Evolutionary conservation across 805 yeast genomes (phyloP).

Genomic region (Candida sanyiensis): DNA sequence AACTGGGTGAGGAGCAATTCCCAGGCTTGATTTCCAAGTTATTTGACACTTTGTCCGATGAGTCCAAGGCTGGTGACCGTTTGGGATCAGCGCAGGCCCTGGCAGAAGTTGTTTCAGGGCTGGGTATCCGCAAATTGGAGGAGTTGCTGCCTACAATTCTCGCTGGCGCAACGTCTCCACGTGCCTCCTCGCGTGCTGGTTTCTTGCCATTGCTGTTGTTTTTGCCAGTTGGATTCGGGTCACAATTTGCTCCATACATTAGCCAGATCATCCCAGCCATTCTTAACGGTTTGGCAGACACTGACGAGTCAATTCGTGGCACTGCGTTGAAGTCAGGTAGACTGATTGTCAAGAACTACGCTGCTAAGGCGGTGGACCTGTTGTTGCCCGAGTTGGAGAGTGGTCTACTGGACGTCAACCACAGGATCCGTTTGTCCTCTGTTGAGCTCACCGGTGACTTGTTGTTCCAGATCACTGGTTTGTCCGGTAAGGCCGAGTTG

Average conservation of each 20-base stretch:
- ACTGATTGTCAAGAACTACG: slow-evolving; percentile 83
- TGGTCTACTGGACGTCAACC: slow-evolving; percentile 77
- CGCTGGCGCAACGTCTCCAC: slow-evolving; percentile 59
- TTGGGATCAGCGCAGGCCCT: slow-evolving; percentile 97
- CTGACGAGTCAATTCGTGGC: slow-evolving; percentile 80
- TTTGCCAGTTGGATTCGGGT: slow-evolving; percentile 91
- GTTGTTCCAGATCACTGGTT: slow-evolving; percentile 89
- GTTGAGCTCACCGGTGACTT: slow-evolving; percentile 94
- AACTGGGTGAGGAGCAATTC: slow-evolving; percentile 92
- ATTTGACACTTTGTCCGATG: slow-evolving; percentile 70
- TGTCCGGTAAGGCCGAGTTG: slow-evolving; percentile 69
- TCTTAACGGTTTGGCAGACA: slow-evolving; percentile 84
- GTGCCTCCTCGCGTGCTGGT: slow-evolving; percentile 79
- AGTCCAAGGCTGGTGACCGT: slow-evolving; percentile 77
- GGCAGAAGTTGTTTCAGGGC: slow-evolving; percentile 88
- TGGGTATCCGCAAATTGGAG: slow-evolving; percentile 83
- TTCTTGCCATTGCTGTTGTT: slow-evolving; percentile 85
- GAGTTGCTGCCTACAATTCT: slow-evolving; percentile 80
- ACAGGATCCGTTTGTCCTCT: slow-evolving; percentile 87
- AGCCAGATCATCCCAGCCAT: slow-evolving; percentile 86
- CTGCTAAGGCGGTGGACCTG: slow-evolving; percentile 86
- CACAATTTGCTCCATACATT: slow-evolving; percentile 85
- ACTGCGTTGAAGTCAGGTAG: slow-evolving; percentile 91
- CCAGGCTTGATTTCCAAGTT: slow-evolving; percentile 85
- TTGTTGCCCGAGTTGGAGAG: slow-evolving; percentile 88